Conservation (phyloP, 1,284 basidiomycete genomes). For the Microbotryomycetes sp. region DNA sequence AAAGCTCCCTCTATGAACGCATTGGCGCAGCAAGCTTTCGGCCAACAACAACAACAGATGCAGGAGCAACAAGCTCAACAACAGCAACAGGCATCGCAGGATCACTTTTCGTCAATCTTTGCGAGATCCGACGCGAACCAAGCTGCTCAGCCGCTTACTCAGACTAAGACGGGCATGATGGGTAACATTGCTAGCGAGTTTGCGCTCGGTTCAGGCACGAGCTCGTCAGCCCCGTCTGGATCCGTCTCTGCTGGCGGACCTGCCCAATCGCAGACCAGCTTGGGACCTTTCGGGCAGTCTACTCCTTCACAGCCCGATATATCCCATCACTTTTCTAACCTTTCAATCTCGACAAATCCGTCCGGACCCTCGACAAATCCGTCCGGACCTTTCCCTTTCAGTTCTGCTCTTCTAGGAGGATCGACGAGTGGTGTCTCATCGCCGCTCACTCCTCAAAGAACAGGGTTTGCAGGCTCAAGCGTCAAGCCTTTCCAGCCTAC, state of each 20-base stretch:
- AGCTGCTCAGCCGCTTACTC: conserved; percentile 20
- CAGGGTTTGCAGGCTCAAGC: conserved; percentile 61
- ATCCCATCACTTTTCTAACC: conserved; percentile 39
- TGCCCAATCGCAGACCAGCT: no score
- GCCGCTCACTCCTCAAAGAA: conserved; percentile 62
- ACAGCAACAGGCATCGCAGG: conserved; percentile 44
- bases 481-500: conserved; percentile 87
- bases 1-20: conserved; percentile 75
- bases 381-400: conserved; percentile 26
- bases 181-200: conserved; percentile 43
- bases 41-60: conserved; percentile 33
- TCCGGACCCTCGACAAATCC: conserved; percentile 43
- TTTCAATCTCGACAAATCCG: conserved; percentile 49
- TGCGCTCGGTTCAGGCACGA: conserved; percentile 18
- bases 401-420: conserved; percentile 10
- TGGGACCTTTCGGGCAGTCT: not conserved
- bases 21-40: conserved; percentile 53
- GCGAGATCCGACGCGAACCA: conserved; percentile 15
- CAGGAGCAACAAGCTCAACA: conserved; percentile 38
- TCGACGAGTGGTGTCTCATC: not conserved
- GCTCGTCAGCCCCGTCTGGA: no score
- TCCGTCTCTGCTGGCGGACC: no score
- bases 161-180: conserved; percentile 38
- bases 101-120: conserved; percentile 36
- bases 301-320: conserved; percentile 39